Base-by-base conservation (phyloP, 768 basidiomycete species). In the Aureoboletus auriporus region DNA sequence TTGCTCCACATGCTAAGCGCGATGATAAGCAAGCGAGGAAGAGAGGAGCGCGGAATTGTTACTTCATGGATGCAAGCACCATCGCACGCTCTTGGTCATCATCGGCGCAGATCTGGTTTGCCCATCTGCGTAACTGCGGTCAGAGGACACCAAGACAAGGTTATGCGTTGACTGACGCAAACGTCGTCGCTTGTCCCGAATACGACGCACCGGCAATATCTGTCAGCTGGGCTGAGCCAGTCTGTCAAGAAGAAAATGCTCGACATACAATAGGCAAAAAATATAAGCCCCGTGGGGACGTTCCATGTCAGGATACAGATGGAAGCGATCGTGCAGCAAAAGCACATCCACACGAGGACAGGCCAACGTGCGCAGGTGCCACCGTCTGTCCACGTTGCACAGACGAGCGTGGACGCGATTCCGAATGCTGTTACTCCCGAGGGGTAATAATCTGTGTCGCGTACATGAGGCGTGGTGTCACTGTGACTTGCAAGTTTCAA, bases 11-110 rank as follows among this genome's bases (percentile, higher is more conserved):
- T 81, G 63, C 82, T 82, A 12, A 16, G 6, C 11, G 43, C 27
- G 31, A 28, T n/a, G 17, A 12, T 54, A 23, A 51, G 40, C 39
- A 35, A 37, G 28, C 16, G 16, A 4, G 6, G 14, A 29, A 28
- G 11, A 9, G 11, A 11, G 5, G 20, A 9, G 12, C 20, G 14
- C 11, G 27, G 11, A n/a, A 45, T 13, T 53, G 70, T 29, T 55
- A 82, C 80, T 89, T 89, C 87, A 90, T 89, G 6, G 80, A 82
- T 23, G 82, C 85, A 13, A 89, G 72, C 4, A 88, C 83, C 35
- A 89, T 69, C 5, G 73, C 78, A 38, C 86, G 76, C 57, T 86
- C 82, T 61, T 83, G 79, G 57, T 82, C 74, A 63, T 89, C 83
- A 54, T 86, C 80, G 26, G 79, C 76, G 49, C 82, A 83, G 43